Conservation (phyloP, 106 monocot species). For the Allium fistulosum region DNA sequence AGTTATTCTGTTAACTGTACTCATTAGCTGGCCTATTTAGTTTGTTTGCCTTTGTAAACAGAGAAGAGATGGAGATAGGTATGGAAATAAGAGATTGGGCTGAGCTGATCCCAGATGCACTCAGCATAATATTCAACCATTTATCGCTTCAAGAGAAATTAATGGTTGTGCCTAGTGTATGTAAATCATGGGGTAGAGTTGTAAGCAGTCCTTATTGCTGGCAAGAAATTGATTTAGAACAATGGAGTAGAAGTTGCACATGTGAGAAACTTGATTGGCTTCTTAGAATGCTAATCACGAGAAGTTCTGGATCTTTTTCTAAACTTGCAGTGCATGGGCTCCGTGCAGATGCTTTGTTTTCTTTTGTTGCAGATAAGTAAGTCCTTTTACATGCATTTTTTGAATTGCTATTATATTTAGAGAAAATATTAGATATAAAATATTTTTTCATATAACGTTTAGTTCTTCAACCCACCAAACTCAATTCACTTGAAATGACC, state of each 20-base stretch:
- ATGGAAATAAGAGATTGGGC: slow-evolving; percentile 50
- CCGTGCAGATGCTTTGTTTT: slow-evolving; percentile 30
- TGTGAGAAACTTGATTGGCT: slow-evolving; percentile 39
- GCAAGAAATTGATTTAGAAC: slow-evolving; percentile 57
- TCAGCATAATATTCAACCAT: slow-evolving; percentile 75
- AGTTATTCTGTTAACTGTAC: too few species aligned
- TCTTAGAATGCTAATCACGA: slow-evolving; percentile 31
- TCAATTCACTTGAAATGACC: too few species aligned
- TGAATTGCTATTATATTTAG: too few species aligned
- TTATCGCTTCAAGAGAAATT: slow-evolving; percentile 74
- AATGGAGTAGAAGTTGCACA: slow-evolving; percentile 40
- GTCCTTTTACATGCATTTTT: background rate
- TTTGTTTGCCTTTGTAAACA: too few species aligned
- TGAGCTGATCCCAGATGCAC: slow-evolving; percentile 83
- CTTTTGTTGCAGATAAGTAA: slow-evolving; percentile 60
- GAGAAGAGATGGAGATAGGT: slow-evolving; percentile 22
- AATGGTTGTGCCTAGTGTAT: slow-evolving; percentile 70
- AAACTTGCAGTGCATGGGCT: slow-evolving; percentile 37
- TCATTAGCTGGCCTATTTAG: too few species aligned
- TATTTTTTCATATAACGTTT: too few species aligned
- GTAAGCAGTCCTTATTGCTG: slow-evolving; percentile 55
- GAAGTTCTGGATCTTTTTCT: slow-evolving; percentile 41
- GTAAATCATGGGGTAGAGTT: slow-evolving; percentile 53
- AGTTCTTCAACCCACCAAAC: too few species aligned
- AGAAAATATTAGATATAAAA: too few species aligned